Conservation (phyloP, 495 filamentous ascomycete genomes). For the Penicillium psychrofluorescens region DNA sequence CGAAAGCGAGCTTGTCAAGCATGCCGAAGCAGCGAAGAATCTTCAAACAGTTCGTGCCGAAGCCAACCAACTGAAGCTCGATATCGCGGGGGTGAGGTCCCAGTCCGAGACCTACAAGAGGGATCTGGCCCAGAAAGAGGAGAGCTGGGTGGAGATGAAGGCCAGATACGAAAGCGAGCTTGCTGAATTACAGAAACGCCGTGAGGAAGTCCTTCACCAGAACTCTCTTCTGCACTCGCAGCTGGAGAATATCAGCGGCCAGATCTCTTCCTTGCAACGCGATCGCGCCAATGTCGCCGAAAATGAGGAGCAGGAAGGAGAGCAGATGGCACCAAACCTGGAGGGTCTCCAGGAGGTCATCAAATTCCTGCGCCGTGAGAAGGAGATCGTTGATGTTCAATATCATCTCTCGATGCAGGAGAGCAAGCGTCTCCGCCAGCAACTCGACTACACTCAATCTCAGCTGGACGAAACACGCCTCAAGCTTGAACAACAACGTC, state of each 20-base stretch:
- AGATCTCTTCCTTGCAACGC: conserved; percentile 70
- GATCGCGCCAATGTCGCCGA: conserved; percentile 53
- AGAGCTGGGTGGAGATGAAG: conserved; percentile 76
- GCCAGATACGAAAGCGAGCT: conserved; percentile 79
- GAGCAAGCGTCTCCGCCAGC: conserved; percentile 76
- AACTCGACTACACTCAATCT: conserved; percentile 75
- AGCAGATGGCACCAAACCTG: conserved; percentile 39
- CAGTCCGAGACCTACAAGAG: conserved; percentile 76
- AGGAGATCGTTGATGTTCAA: conserved; percentile 95
- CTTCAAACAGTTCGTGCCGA: conserved; percentile 72
- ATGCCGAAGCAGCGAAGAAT: conserved; percentile 82
- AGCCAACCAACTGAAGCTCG: conserved; percentile 70
- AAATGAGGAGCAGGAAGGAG: conserved; percentile 26
- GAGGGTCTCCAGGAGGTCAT: conserved; percentile 83
- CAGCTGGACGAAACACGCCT: conserved; percentile 81
- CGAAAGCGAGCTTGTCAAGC: conserved; percentile 86
- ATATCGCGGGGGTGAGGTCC: conserved; percentile 60
- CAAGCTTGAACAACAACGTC: conserved; percentile 81
- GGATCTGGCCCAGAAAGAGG: conserved; percentile 70
- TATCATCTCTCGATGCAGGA: conserved; percentile 84
- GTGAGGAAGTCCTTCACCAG: conserved; percentile 74
- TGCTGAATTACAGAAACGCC: conserved; percentile 63
- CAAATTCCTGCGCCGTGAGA: conserved; percentile 86
- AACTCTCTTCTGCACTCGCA: conserved; percentile 85
- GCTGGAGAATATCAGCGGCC: conserved; percentile 69